These are phyloP conservation scores for Physaria fendleri DNA, from an alignment of 345 rosid species.

Conservation along the genomic window DNA sequence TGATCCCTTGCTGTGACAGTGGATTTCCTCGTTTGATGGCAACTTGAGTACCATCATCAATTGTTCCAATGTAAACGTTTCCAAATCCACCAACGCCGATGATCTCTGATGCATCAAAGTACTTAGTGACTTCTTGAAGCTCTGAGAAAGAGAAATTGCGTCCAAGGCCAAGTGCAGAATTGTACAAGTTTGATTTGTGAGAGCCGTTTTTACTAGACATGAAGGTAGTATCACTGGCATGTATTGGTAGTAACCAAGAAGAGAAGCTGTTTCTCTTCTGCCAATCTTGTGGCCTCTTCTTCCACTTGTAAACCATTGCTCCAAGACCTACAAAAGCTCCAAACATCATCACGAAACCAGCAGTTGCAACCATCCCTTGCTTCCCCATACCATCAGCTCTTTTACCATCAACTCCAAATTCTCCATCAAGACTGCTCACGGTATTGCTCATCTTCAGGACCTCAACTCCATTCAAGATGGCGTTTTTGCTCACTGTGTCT, in stretches of 20 bases:
- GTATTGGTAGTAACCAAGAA: conserved; percentile 72
- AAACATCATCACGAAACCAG: conserved; percentile 76
- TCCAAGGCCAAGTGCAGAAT: conserved; percentile 52
- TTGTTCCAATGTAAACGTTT: conserved; percentile 53
- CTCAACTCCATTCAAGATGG: conserved; percentile 68
- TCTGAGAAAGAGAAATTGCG: conserved; percentile 56
- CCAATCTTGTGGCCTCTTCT: conserved; percentile 76
- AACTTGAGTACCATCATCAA: conserved; percentile 61
- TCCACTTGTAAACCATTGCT: conserved; percentile 72
- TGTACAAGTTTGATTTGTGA: conserved; percentile 39
- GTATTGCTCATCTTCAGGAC: conserved; percentile 66
- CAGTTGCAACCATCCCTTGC: conserved; percentile 48
- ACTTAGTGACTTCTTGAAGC: conserved; percentile 65
- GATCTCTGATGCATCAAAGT: conserved; percentile 47
- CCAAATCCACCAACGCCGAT: conserved; percentile 83
- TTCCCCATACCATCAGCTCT: neutral
- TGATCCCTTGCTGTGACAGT: conserved; percentile 78
- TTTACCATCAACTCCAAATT: conserved; percentile 57
- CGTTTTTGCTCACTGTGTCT: conserved; percentile 42
- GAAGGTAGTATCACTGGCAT: conserved; percentile 50
- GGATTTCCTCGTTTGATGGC: conserved; percentile 82
- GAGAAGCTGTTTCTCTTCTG: conserved; percentile 71
- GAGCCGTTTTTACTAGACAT: conserved; percentile 50
- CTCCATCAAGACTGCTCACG: conserved; percentile 64
- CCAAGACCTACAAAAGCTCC: conserved; percentile 76